phyloP scores from a whole-genome alignment of 306 rosid genomes.

The Fragaria iinumae region DNA sequence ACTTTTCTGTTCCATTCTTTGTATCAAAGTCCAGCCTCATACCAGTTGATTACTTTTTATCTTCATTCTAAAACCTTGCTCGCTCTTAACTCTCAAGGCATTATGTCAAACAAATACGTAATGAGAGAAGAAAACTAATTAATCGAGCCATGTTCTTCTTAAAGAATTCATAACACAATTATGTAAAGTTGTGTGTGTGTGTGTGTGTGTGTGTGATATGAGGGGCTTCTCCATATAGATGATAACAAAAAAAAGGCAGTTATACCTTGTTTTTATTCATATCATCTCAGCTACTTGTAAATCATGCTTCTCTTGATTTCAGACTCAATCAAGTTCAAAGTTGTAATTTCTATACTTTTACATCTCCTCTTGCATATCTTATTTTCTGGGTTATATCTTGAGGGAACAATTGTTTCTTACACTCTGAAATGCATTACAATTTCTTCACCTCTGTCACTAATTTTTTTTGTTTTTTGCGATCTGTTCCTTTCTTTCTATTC shows the following conservation, averaged over 20 bases:
- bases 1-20: constrained; percentile 15
- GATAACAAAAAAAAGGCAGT: background rate
- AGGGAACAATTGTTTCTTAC: background rate
- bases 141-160: background rate
- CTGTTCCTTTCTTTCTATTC: constrained; percentile 11
- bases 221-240: background rate
- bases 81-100: background rate
- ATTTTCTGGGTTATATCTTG: background rate
- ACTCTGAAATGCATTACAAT: constrained; percentile 21
- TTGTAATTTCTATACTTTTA: background rate
- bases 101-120: background rate
- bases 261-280: background rate
- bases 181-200: background rate
- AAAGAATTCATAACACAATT: background rate
- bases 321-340: background rate
- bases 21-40: background rate
- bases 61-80: background rate
- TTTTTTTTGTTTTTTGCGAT: background rate
- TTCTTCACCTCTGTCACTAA: constrained; percentile 17
- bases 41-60: constrained; percentile 11
- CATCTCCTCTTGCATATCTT: background rate
- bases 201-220: no score
- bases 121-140: background rate
- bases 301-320: background rate
- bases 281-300: background rate